phyloP scores from a whole-genome alignment of 345 rosid species.

The Gossypium thurberi region DNA sequence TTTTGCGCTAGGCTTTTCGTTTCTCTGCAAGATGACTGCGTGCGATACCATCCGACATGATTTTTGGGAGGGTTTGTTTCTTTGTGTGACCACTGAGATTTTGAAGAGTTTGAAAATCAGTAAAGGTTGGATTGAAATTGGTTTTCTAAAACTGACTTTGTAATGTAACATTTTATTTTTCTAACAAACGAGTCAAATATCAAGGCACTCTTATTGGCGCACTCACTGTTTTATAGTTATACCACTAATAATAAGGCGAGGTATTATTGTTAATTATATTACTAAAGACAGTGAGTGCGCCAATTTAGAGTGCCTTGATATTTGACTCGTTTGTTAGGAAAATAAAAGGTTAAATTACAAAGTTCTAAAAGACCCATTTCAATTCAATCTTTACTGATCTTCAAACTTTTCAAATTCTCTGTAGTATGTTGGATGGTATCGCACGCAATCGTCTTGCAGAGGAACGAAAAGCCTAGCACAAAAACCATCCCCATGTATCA shows the following conservation, averaged over 20 bases:
- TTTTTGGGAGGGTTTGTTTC: not conserved
- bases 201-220: not conserved
- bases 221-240: not conserved
- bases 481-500: constrained; percentile 38
- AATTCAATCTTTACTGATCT: not conserved
- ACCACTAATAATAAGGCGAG: no score
- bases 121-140: not conserved
- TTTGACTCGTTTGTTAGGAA: not conserved
- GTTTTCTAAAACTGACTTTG: not conserved
- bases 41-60: constrained; percentile 46
- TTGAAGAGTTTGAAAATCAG: not conserved
- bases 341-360: not conserved
- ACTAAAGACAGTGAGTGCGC: not conserved
- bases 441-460: constrained; percentile 48
- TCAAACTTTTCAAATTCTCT: not conserved
- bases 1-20: constrained; percentile 48
- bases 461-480: constrained; percentile 52
- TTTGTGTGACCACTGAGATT: not conserved
- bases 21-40: constrained; percentile 48
- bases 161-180: not conserved
- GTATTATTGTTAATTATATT: no score
- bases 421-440: constrained; percentile 39
- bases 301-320: not conserved
- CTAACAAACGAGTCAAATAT: not conserved
- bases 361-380: not conserved